Evolutionary conservation across 2,329 filamentous ascomycete species (phyloP), one percentile per base, ranked within the genome.

Genomic region (Cladosporium cucumerinum): DNA sequence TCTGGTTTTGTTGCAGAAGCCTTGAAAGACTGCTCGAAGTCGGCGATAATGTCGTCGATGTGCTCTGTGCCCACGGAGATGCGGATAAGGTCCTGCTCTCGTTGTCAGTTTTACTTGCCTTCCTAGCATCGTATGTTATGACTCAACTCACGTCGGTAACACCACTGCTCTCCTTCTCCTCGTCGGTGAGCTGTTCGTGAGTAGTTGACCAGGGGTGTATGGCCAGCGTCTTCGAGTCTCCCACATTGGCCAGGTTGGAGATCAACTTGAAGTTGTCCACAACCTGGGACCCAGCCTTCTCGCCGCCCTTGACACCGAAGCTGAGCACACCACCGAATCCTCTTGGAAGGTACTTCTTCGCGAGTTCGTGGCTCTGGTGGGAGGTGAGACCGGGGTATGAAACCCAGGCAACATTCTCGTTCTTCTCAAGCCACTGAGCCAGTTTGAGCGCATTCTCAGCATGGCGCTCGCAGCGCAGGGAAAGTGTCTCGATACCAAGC

Each of bases 131-230:
- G n/a, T 2, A 12, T 46, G n/a, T 12, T 4, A 23, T n/a, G 49
- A 28, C 28, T 54, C 32, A 11, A 57, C 65, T 68, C 54, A 74
- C 73, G 65, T 72, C 69, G 18, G 92, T 95, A 12, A 95, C 92
- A 72, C 94, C 94, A 25, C 91, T 94, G 75, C 82, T 87, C 60
- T 84, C 76, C 79, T 88, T 92, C 83, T 97, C 94, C 75, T 93
- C 85, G 32, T 94, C 90, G 26, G 83, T 87, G 65, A 98, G 84
- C 81, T 98, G 94, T 82, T 96, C 91, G 78, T 98, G 94, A 2
- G 94, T 98, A 2, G 94, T 97, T 6, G 89, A 91, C 92, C 93
- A 97, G 25, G 94, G 94, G 79, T 97, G 93, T 72, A 97, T 96
- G 26, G 93, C 93, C 68, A 97, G 82, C 7, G 93, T 96, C 85